phyloP scores from a whole-genome alignment of 768 basidiomycete species.

The Amyloporia xantha region DNA sequence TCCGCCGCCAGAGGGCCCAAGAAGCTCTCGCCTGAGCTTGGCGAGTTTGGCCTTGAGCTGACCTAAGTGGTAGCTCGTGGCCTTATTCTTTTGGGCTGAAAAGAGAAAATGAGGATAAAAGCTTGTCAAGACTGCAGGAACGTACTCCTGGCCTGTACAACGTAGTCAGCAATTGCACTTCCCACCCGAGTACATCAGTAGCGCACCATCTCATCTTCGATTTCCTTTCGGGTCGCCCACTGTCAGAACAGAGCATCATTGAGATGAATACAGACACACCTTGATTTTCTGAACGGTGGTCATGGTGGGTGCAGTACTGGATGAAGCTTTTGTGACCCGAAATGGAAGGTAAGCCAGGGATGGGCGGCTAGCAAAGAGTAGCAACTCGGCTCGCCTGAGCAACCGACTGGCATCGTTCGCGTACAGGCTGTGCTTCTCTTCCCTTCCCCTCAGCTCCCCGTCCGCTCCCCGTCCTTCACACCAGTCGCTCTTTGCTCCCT shows the following conservation, averaged over 20 bases:
- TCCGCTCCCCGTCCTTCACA: slow-evolving; percentile 13
- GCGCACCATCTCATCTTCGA: slow-evolving; percentile 92
- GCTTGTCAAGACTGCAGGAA: slow-evolving; percentile 15
- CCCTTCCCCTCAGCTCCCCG: slow-evolving; percentile 12
- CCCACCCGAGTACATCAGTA: neutral
- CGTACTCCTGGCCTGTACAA: slow-evolving; percentile 70
- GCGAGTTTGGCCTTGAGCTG: slow-evolving; percentile 98
- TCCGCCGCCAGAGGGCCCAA: slow-evolving; percentile 65
- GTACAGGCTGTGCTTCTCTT: slow-evolving; percentile 1
- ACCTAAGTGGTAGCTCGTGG: slow-evolving; percentile 92
- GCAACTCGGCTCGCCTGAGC: slow-evolving; percentile 1
- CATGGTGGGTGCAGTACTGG: slow-evolving; percentile 39
- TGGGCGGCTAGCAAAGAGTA: slow-evolving; percentile 7
- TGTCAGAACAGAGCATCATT: slow-evolving; percentile 5
- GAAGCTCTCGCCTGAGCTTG: slow-evolving; percentile 91
- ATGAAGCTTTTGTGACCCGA: slow-evolving; percentile 1
- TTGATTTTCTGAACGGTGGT: slow-evolving; percentile 91
- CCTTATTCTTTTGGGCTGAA: slow-evolving; percentile 91
- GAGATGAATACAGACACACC: slow-evolving; percentile 28
- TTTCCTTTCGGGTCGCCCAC: slow-evolving; percentile 47
- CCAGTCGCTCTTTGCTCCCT: slow-evolving; percentile 14
- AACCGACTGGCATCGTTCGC: neutral
- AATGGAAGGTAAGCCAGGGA: neutral
- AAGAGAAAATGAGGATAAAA: slow-evolving; percentile 8
- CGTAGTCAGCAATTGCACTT: neutral